These are phyloP conservation scores for Trichosporon sp. DNA, from an alignment of 1,284 basidiomycete species.

Conservation along the genomic window DNA sequence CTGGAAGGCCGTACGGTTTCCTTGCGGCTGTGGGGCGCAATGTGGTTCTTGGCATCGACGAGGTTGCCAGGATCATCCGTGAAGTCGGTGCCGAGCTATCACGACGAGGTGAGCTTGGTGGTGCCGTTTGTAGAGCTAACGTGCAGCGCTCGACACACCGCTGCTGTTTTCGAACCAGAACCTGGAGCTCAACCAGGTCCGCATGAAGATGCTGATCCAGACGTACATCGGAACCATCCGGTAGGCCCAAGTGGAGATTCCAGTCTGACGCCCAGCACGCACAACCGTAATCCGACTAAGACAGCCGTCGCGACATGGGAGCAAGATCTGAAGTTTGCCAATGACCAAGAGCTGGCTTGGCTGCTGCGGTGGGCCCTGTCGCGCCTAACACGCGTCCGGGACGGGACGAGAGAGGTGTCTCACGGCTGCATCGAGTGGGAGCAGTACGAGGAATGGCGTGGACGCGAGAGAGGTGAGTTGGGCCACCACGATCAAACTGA, in stretches of 20 bases:
- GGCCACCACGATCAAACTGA: constrained; percentile 8
- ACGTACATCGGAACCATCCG: constrained; percentile 64
- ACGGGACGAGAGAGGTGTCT: constrained; percentile 62
- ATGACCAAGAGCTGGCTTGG: constrained; percentile 82
- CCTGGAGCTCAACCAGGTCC: constrained; percentile 72
- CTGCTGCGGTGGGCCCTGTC: constrained; percentile 80
- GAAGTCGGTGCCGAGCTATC: constrained; percentile 72
- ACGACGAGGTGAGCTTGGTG: constrained; percentile 59
- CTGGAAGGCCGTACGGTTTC: constrained; percentile 44
- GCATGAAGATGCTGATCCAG: constrained; percentile 72
- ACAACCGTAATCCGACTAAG: constrained; percentile 56
- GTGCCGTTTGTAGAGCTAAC: neutral
- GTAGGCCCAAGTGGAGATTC: constrained; percentile 34
- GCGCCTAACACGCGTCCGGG: constrained; percentile 65
- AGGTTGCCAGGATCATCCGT: constrained; percentile 69
- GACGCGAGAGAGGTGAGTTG: constrained; percentile 70
- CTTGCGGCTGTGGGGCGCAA: constrained; percentile 43
- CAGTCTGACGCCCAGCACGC: constrained; percentile 57
- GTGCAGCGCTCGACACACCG: constrained; percentile 73
- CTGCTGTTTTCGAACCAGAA: constrained; percentile 85
- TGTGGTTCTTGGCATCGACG: constrained; percentile 68
- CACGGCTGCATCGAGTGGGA: constrained; percentile 74
- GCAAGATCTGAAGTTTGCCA: constrained; percentile 77
- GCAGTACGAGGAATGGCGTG: constrained; percentile 72
- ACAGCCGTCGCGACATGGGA: constrained; percentile 60